Conservation (phyloP, 805 yeast species). For the Candida piceae region DNA sequence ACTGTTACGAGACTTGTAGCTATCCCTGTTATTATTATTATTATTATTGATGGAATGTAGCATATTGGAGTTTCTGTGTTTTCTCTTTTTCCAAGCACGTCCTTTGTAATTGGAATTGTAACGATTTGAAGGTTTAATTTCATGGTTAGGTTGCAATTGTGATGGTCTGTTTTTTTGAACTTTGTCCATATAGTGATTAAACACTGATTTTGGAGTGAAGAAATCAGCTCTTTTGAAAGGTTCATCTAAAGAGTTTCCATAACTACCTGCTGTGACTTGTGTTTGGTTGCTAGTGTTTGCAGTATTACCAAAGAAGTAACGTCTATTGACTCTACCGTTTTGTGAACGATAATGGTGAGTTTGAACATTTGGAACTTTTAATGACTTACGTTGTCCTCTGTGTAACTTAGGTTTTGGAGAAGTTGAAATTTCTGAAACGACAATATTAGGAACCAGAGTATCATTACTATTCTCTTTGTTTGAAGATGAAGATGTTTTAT, state of each 20-base stretch:
- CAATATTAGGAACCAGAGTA: constrained; percentile 3
- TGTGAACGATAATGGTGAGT: constrained; percentile 16
- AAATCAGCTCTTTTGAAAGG: constrained; percentile 56
- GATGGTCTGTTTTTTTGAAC: constrained; percentile 36
- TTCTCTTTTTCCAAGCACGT: constrained; percentile 27
- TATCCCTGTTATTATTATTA: constrained; percentile 19
- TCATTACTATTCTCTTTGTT: constrained; percentile 28
- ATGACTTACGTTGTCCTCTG: constrained; percentile 26
- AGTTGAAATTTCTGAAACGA: constrained; percentile 3
- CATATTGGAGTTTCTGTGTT: constrained; percentile 19
- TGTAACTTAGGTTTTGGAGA: constrained; percentile 8
- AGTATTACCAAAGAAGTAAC: constrained; percentile 6
- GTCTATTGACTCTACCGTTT: constrained; percentile 17
- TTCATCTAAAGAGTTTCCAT: constrained; percentile 17
- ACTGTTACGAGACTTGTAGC: constrained; percentile 13
- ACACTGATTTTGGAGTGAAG: constrained; percentile 73
- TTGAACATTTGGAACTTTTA: constrained; percentile 24
- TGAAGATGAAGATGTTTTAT: constrained; percentile 7
- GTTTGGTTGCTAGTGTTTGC: too few species aligned
- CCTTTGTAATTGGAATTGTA: constrained; percentile 20
- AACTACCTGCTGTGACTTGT: too few species aligned
- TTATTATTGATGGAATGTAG: constrained; percentile 11
- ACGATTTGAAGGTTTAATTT: constrained; percentile 13
- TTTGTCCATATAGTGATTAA: constrained; percentile 66
- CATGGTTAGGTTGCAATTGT: constrained; percentile 14